Conservation (phyloP, 345 rosid genomes). For the Boechera divaricarpa region DNA sequence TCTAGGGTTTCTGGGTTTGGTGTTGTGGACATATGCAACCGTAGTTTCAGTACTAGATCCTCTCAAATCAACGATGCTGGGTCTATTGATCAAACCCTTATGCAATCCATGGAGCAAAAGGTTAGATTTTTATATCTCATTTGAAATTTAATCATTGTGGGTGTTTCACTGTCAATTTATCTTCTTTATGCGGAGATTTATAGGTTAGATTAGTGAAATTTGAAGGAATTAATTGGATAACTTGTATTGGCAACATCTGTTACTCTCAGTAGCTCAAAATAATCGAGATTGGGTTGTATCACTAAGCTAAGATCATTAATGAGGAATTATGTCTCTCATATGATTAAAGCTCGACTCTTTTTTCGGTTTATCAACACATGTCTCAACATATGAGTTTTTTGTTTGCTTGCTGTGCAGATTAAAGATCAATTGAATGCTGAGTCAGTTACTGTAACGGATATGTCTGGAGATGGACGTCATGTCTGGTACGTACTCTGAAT, state of each 20-base stretch:
- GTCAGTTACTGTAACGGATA: slow-evolving; percentile 78
- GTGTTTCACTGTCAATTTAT: background rate
- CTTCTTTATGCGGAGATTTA: background rate
- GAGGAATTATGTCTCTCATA: background rate
- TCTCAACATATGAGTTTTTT: slow-evolving; percentile 6
- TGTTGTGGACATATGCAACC: slow-evolving; percentile 34
- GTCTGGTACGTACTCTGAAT: slow-evolving; percentile 59
- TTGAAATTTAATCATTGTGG: background rate
- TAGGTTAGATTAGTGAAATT: background rate
- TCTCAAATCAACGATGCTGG: slow-evolving; percentile 83
- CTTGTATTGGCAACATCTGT: background rate
- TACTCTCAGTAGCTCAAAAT: slow-evolving; percentile 18
- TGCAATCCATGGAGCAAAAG: slow-evolving; percentile 92
- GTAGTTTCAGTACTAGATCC: slow-evolving; percentile 57
- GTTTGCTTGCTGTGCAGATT: slow-evolving; percentile 54
- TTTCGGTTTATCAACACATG: background rate
- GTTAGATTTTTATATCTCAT: slow-evolving; percentile 44
- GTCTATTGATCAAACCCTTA: slow-evolving; percentile 80
- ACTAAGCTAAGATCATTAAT: background rate
- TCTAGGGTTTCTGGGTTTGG: slow-evolving; percentile 48
- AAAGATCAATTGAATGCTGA: slow-evolving; percentile 81
- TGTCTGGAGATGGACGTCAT: slow-evolving; percentile 97
- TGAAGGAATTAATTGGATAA: slow-evolving; percentile 19
- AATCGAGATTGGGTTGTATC: background rate
- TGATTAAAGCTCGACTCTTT: background rate